These are phyloP conservation scores for Globisporangium ultimum DNA, from an alignment of 352 stramenopile genomes.

Conservation along the genomic window DNA sequence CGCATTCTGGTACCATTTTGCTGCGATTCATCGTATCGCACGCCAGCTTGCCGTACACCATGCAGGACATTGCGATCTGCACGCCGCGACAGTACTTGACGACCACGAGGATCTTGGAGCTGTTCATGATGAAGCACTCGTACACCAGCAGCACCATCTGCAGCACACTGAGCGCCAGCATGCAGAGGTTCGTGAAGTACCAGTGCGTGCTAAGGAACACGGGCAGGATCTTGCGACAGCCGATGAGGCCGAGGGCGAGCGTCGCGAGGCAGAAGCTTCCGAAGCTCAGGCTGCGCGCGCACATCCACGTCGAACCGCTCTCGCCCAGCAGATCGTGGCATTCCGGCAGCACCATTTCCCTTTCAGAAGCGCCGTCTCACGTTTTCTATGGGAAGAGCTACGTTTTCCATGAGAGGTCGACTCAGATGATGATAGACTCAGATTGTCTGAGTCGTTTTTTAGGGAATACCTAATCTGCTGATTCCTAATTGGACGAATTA, in stretches of 20 bases:
- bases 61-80: constrained; percentile 63
- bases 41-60: constrained; percentile 65
- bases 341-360: constrained; percentile 42
- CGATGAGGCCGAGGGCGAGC: constrained; percentile 36
- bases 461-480: no score
- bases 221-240: constrained; percentile 47
- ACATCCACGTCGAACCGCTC: constrained; percentile 36
- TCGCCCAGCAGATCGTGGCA: constrained; percentile 40
- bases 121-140: constrained; percentile 61
- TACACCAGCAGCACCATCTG: constrained; percentile 68
- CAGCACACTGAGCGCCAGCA: constrained; percentile 50
- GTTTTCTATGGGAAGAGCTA: no score
- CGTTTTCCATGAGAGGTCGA: background rate
- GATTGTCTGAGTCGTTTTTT: no score
- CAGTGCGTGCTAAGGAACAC: constrained; percentile 53
- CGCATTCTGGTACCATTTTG: constrained; percentile 19
- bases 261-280: constrained; percentile 54
- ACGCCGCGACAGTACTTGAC: constrained; percentile 71
- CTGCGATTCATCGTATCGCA: constrained; percentile 54
- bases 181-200: constrained; percentile 57
- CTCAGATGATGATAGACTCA: no score
- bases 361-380: background rate
- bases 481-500: no score
- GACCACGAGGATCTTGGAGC: constrained; percentile 54
- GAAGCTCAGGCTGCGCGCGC: constrained; percentile 60